These are phyloP conservation scores for Trichosporon faecale DNA, from an alignment of 1,284 basidiomycete genomes.

Conservation along the genomic window DNA sequence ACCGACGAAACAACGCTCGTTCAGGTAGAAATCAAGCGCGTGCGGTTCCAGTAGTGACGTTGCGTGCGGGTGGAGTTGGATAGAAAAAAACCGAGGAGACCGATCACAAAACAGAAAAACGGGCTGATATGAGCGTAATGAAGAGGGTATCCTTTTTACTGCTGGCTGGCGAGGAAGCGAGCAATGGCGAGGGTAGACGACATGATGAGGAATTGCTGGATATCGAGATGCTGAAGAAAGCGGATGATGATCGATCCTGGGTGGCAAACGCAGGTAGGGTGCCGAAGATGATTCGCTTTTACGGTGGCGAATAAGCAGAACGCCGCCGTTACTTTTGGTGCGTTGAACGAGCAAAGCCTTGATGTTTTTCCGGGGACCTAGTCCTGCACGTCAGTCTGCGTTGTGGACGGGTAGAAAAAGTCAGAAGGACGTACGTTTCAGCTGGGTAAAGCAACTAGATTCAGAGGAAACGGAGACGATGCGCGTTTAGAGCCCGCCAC, in stretches of 20 bases:
- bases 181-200: background rate
- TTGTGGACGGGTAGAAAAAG: background rate
- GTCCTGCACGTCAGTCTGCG: background rate
- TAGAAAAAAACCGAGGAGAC: background rate
- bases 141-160: conserved; percentile 11
- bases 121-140: background rate
- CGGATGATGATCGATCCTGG: conserved; percentile 8
- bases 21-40: background rate
- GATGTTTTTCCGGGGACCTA: background rate
- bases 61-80: background rate
- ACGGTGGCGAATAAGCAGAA: background rate
- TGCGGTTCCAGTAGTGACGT: background rate
- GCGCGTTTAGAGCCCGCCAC: conserved; percentile 9
- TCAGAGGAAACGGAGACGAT: background rate
- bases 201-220: conserved; percentile 4
- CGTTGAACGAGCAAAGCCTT: background rate
- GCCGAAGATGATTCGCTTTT: conserved; percentile 6
- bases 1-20: background rate
- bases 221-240: conserved; percentile 9
- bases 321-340: background rate
- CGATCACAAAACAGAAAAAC: conserved; percentile 4
- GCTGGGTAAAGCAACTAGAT: background rate
- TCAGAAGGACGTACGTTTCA: background rate
- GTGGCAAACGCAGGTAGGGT: background rate
- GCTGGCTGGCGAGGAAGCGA: conserved; percentile 2